Evolutionary conservation across 106 monocot species (phyloP).

Genomic region (Vanilla planifolia): DNA sequence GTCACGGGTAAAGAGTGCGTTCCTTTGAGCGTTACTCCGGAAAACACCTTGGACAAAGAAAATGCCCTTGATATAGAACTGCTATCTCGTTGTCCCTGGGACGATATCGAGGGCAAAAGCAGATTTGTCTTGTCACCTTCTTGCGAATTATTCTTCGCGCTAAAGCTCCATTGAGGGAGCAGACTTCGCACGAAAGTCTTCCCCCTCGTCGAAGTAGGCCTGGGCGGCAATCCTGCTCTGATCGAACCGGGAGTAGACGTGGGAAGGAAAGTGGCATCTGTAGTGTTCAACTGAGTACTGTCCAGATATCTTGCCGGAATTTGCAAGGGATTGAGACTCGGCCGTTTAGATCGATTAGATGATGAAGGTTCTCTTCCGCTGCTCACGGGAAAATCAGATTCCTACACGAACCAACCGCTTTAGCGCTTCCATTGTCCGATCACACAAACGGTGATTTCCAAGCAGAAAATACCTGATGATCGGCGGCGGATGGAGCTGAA

Average conservation of each 20-base stretch:
- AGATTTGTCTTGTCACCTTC: slow-evolving; percentile 67
- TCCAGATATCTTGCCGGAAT: slow-evolving; percentile 61
- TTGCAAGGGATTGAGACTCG: slow-evolving; percentile 57
- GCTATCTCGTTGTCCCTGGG: slow-evolving; percentile 44
- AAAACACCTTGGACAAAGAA: slow-evolving; percentile 59
- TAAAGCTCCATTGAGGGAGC: slow-evolving; percentile 64
- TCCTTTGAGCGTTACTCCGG: slow-evolving; percentile 37
- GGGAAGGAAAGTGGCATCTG: slow-evolving; percentile 19
- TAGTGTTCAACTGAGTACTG: slow-evolving; percentile 25
- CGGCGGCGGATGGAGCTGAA: background rate
- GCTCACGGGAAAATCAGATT: slow-evolving; percentile 9
- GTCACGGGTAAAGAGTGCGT: slow-evolving; percentile 77
- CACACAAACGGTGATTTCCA: background rate
- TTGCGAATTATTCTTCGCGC: slow-evolving; percentile 20
- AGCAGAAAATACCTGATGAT: slow-evolving; percentile 8
- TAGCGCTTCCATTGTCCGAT: too few species aligned
- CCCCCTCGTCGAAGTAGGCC: slow-evolving; percentile 55
- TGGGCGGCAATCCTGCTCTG: slow-evolving; percentile 68
- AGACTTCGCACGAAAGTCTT: slow-evolving; percentile 49
- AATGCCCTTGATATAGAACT: slow-evolving; percentile 40
- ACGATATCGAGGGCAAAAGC: slow-evolving; percentile 32
- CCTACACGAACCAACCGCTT: slow-evolving; percentile 14
- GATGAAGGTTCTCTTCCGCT: slow-evolving; percentile 22
- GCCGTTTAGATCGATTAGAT: slow-evolving; percentile 26
- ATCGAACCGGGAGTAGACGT: slow-evolving; percentile 38